phyloP scores from a whole-genome alignment of 2,329 filamentous ascomycete species.

The Moelleriella libera region DNA sequence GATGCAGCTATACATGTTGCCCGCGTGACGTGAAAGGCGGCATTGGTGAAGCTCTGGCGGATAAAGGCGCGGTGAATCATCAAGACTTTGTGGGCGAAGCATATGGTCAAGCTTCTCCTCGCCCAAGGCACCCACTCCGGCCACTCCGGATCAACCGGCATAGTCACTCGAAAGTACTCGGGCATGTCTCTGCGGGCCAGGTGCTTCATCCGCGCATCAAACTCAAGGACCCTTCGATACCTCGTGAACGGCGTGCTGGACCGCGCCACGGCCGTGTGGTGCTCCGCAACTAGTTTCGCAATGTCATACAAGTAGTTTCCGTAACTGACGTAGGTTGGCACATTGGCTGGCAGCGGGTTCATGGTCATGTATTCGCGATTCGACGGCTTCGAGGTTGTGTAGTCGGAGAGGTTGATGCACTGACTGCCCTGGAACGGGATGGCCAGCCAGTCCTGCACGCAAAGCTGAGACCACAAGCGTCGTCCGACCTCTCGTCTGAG shows the following conservation, averaged over 20 bases:
- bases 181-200: conserved; percentile 17
- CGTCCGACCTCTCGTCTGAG: conserved; percentile 15
- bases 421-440: conserved; percentile 1
- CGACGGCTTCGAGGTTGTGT: conserved; percentile 1
- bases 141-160: conserved; percentile 13
- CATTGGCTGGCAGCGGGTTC: background rate
- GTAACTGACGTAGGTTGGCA: conserved; percentile 11
- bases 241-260: conserved; percentile 17
- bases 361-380: conserved; percentile 1
- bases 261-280: conserved; percentile 16
- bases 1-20: conserved; percentile 22
- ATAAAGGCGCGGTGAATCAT: conserved; percentile 24
- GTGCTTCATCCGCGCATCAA: conserved; percentile 17
- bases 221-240: conserved; percentile 19
- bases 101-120: conserved; percentile 20
- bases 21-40: conserved; percentile 16
- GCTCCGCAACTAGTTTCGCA: conserved; percentile 17
- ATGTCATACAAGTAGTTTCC: conserved; percentile 15
- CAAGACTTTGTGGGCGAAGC: conserved; percentile 23
- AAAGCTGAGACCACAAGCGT: conserved; percentile 21
- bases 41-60: conserved; percentile 18
- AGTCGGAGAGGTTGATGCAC: conserved; percentile 1
- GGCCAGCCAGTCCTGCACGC: conserved; percentile 21
- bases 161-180: conserved; percentile 12
- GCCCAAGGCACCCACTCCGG: conserved; percentile 18